These are phyloP conservation scores for Arthrocladium fulminans DNA, from an alignment of 2,329 filamentous ascomycete species.

Conservation along the genomic window DNA sequence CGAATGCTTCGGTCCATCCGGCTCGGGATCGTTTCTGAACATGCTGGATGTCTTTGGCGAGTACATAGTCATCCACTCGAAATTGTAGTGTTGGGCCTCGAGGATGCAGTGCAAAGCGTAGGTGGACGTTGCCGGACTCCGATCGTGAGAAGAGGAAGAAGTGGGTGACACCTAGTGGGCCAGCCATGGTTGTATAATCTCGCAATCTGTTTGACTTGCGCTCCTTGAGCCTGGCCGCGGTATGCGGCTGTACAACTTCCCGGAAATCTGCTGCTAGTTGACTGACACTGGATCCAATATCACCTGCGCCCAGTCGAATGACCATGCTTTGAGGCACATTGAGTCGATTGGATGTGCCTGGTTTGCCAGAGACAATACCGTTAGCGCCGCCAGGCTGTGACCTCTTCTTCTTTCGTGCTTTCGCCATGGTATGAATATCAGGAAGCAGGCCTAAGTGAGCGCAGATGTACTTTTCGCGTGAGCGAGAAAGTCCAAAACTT, in stretches of 20 bases:
- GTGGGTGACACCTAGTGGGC: constrained; percentile 85
- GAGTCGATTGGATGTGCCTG: constrained; percentile 55
- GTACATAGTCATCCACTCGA: constrained; percentile 84
- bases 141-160: constrained; percentile 88
- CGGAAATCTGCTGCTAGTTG: constrained; percentile 88
- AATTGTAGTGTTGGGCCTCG: constrained; percentile 91
- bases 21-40: constrained; percentile 74
- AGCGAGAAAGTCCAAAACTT: neutral
- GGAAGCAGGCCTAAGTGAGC: neutral
- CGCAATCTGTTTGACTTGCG: constrained; percentile 76
- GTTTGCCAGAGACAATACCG: constrained; percentile 40
- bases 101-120: constrained; percentile 78
- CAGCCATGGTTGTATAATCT: constrained; percentile 93
- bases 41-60: constrained; percentile 81
- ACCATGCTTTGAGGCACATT: constrained; percentile 83
- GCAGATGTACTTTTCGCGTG: neutral
- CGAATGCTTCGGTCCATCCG: constrained; percentile 68
- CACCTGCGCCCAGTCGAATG: constrained; percentile 87
- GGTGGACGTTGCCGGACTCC: constrained; percentile 79
- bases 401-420: constrained; percentile 74
- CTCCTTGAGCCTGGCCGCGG: constrained; percentile 81
- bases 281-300: constrained; percentile 83
- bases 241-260: constrained; percentile 90
- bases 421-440: constrained; percentile 53
- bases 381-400: constrained; percentile 58